Evolutionary conservation across 305 asterid genomes (phyloP).

Genomic region (Fraxinus velutina): DNA sequence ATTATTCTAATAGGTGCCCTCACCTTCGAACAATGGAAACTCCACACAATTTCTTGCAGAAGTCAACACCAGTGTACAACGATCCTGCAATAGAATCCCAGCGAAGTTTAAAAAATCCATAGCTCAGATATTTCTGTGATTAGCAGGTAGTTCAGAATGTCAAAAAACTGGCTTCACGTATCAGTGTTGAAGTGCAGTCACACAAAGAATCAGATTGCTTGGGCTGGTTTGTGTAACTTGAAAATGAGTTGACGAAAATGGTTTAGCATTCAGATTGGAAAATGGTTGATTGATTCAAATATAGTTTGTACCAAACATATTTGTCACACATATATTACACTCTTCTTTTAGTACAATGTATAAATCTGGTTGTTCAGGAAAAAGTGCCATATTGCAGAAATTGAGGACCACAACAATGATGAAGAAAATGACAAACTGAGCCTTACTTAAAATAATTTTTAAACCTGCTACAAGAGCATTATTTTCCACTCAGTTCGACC

Average conservation of each 20-base stretch:
- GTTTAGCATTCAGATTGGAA: background rate
- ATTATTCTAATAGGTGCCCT: conserved; percentile 1
- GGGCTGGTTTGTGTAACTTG: background rate
- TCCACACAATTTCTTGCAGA: conserved; percentile 97
- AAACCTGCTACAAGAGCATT: background rate
- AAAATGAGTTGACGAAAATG: background rate
- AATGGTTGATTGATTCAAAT: background rate
- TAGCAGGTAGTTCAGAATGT: conserved; percentile 2
- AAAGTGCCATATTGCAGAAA: background rate
- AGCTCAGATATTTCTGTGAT: conserved; percentile 28
- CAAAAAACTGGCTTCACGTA: background rate
- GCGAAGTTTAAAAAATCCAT: conserved; percentile 19
- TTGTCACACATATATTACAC: background rate
- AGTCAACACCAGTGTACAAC: conserved; percentile 85
- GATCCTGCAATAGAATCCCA: conserved; percentile 55
- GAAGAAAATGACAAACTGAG: background rate
- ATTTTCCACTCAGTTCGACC: background rate
- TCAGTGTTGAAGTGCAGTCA: background rate
- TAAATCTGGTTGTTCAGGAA: background rate
- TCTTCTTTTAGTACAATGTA: background rate
- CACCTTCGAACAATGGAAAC: conserved; percentile 76
- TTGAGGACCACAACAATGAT: background rate
- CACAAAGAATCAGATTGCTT: background rate
- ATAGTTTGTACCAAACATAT: background rate
- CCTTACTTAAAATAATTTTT: too few relatives aligned